These are phyloP conservation scores for Anisogramma anomala DNA, from an alignment of 2,329 filamentous ascomycete genomes.

Conservation along the genomic window DNA sequence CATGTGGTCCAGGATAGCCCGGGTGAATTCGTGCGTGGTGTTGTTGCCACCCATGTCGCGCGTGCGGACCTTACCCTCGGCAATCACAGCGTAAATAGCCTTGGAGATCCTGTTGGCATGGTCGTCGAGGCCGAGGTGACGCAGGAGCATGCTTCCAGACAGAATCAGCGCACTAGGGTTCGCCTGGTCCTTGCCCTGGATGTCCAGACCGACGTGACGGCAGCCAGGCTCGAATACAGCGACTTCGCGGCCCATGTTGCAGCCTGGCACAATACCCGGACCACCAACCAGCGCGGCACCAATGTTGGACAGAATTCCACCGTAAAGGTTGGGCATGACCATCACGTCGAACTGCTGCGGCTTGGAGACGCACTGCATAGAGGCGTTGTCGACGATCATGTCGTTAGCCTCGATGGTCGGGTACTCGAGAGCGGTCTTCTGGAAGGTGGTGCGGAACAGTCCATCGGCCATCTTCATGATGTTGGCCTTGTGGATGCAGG, in stretches of 20 bases:
- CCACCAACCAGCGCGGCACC: slow-evolving; percentile 94
- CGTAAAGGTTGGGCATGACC: slow-evolving; percentile 99
- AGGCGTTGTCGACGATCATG: slow-evolving; percentile 99
- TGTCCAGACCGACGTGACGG: slow-evolving; percentile 97
- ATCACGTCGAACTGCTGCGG: slow-evolving; percentile 99
- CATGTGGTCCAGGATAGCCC: slow-evolving; percentile 91
- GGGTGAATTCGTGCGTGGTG: slow-evolving; percentile 90
- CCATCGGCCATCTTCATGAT: slow-evolving; percentile 99
- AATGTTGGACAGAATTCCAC: slow-evolving; percentile 97
- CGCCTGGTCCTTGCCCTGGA: slow-evolving; percentile 98
- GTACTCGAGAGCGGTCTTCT: slow-evolving; percentile 86
- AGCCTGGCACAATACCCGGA: slow-evolving; percentile 91
- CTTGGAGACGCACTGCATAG: slow-evolving; percentile 93
- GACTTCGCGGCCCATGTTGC: slow-evolving; percentile 98
- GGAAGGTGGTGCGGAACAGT: slow-evolving; percentile 96
- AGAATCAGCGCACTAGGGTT: slow-evolving; percentile 95
- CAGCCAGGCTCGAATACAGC: slow-evolving; percentile 98
- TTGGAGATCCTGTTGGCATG: slow-evolving; percentile 98
- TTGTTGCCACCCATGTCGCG: slow-evolving; percentile 89
- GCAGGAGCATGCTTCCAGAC: slow-evolving; percentile 91
- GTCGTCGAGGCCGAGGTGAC: slow-evolving; percentile 93
- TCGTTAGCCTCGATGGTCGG: slow-evolving; percentile 92
- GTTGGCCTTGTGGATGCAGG: slow-evolving; percentile 99
- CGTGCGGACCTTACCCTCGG: slow-evolving; percentile 78
- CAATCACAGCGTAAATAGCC: slow-evolving; percentile 66